Evolutionary conservation across 352 stramenopile genomes (phyloP).

Genomic region (Pythium phragmitis): DNA sequence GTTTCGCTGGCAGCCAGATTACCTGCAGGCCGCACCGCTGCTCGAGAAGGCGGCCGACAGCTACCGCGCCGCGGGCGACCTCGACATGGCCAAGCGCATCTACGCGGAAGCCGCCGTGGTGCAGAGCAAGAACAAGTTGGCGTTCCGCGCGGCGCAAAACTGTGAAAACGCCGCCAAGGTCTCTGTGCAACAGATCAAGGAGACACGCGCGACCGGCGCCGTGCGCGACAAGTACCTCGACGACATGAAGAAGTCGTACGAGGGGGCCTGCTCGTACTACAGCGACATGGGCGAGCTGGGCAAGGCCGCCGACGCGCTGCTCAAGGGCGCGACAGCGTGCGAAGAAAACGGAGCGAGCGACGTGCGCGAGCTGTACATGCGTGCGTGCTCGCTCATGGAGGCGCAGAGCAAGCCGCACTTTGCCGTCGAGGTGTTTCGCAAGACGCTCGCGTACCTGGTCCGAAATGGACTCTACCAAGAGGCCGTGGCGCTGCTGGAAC

Average conservation of each 20-base stretch:
- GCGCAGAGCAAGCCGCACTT: constrained; percentile 84
- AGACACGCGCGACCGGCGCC: constrained; percentile 35
- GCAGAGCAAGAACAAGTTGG: constrained; percentile 71
- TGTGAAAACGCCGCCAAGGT: constrained; percentile 80
- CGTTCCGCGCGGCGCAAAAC: constrained; percentile 70
- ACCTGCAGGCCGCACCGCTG: constrained; percentile 61
- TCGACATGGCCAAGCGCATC: constrained; percentile 55
- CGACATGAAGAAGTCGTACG: constrained; percentile 59
- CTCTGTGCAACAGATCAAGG: constrained; percentile 64
- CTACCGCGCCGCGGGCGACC: constrained; percentile 63
- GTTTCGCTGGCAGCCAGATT: constrained; percentile 72
- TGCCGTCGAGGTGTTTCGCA: constrained; percentile 75
- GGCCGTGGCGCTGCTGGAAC: constrained; percentile 43
- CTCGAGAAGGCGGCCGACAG: constrained; percentile 74
- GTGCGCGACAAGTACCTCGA: constrained; percentile 34
- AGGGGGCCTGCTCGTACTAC: constrained; percentile 63
- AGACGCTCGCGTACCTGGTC: constrained; percentile 72
- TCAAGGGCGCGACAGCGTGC: constrained; percentile 57
- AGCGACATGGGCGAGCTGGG: constrained; percentile 83
- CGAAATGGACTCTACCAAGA: constrained; percentile 55
- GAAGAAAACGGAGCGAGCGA: constrained; percentile 49
- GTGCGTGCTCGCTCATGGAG: constrained; percentile 72
- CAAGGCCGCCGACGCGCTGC: constrained; percentile 73
- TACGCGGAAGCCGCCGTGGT: constrained; percentile 58
- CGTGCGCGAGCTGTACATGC: constrained; percentile 58